Conservation (phyloP, 257 asterid species). For the Oldenlandia corymbosa region DNA sequence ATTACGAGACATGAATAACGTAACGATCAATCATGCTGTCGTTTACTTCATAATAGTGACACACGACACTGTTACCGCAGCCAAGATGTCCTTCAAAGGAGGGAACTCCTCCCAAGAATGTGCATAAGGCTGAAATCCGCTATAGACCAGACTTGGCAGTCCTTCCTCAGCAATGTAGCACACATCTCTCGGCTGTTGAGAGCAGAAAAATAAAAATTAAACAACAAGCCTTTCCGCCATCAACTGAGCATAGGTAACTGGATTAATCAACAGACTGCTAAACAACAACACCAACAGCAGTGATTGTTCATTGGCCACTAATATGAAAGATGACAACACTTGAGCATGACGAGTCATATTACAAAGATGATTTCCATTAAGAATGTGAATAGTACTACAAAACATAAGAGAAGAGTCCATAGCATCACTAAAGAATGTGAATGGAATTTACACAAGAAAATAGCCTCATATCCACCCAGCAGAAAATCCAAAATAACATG, state of each 20-base stretch:
- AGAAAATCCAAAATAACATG: too few species aligned
- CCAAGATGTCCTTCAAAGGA: conserved; percentile 61
- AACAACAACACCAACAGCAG: background rate
- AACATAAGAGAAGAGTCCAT: too few species aligned
- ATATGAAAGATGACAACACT: background rate
- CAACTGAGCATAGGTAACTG: background rate
- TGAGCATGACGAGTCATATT: background rate
- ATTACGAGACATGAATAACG: conserved; percentile 1
- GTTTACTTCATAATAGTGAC: background rate
- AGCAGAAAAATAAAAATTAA: background rate
- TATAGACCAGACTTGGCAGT: conserved; percentile 60
- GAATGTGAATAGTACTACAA: background rate
- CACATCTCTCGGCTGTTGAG: conserved; percentile 69
- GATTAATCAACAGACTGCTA: background rate
- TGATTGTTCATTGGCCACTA: background rate
- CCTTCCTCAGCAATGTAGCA: conserved; percentile 82
- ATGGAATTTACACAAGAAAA: too few species aligned
- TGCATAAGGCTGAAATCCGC: conserved; percentile 75
- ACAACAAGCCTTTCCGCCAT: background rate
- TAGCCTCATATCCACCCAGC: too few species aligned
- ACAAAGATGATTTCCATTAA: background rate
- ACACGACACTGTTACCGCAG: conserved; percentile 38
- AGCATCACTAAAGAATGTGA: too few species aligned
- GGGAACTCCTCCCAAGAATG: conserved; percentile 93
- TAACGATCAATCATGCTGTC: background rate